Evolutionary conservation across 1,284 basidiomycete genomes (phyloP).

Genomic region (Ustilago vetiveriae): DNA sequence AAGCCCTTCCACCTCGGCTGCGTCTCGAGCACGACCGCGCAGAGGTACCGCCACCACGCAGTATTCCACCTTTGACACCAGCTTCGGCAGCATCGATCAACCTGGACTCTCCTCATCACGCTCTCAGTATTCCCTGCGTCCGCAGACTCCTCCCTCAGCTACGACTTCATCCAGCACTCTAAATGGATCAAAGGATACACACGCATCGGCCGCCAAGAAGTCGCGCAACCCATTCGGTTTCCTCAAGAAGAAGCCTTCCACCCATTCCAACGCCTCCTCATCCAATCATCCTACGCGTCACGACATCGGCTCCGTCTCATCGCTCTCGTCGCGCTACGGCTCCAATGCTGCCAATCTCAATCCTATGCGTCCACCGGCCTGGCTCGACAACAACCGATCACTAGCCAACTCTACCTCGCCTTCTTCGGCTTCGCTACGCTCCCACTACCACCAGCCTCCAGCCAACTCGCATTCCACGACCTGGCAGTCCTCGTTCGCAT

Average conservation of each 20-base stretch:
- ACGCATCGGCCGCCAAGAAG: slow-evolving; percentile 26
- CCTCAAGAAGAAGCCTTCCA: slow-evolving; percentile 54
- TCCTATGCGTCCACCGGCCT: slow-evolving; percentile 40
- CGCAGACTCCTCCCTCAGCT: slow-evolving; percentile 49
- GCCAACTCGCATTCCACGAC: slow-evolving; percentile 6
- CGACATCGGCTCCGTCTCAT: slow-evolving; percentile 20
- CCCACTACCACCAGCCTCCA: slow-evolving; percentile 23
- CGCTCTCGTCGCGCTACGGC: slow-evolving; percentile 40
- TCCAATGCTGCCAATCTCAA: slow-evolving; percentile 35
- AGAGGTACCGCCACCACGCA: slow-evolving; percentile 18
- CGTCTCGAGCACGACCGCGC: slow-evolving; percentile 15
- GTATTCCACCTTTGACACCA: slow-evolving; percentile 12
- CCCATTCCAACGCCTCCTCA: slow-evolving; percentile 32
- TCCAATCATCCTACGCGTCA: slow-evolving; percentile 21
- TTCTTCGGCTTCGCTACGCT: slow-evolving; percentile 31
- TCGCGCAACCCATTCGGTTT: slow-evolving; percentile 59
- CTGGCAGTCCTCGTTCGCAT: slow-evolving; percentile 27
- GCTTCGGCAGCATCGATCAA: slow-evolving; percentile 20
- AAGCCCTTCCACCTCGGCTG: neutral
- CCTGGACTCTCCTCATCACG: slow-evolving; percentile 20
- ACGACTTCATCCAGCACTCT: slow-evolving; percentile 42
- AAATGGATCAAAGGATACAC: slow-evolving; percentile 29
- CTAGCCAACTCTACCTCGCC: slow-evolving; percentile 19
- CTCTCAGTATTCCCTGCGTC: slow-evolving; percentile 33
- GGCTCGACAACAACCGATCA: slow-evolving; percentile 32